These are phyloP conservation scores for Wilcoxina mikolae DNA, from an alignment of 495 filamentous ascomycete genomes.

Conservation along the genomic window DNA sequence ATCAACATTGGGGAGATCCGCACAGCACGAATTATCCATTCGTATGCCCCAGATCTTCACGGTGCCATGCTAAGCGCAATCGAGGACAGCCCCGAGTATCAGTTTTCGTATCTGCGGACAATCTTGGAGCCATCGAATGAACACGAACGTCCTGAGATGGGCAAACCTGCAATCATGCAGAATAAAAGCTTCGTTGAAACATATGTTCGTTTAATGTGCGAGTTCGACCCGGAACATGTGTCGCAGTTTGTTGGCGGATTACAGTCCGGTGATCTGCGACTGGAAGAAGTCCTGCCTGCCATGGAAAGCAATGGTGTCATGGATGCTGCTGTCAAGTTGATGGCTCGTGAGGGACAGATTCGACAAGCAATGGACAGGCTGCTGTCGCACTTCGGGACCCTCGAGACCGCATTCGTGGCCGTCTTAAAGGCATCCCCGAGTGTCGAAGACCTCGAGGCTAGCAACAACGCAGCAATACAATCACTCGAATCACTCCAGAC, in stretches of 20 bases:
- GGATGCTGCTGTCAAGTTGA: conserved; percentile 81
- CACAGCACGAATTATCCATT: conserved; percentile 55
- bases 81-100: conserved; percentile 44
- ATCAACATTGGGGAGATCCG: conserved; percentile 51
- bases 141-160: conserved; percentile 25
- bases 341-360: conserved; percentile 79
- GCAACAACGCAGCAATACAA: conserved; percentile 42
- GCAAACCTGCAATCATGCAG: conserved; percentile 18
- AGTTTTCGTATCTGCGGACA: conserved; percentile 64
- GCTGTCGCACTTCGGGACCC: conserved; percentile 55
- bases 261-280: conserved; percentile 61
- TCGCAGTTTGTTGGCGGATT: conserved; percentile 69
- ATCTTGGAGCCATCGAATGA: conserved; percentile 54
- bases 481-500: conserved; percentile 68
- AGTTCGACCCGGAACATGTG: conserved; percentile 65
- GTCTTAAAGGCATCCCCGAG: conserved; percentile 43
- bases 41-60: conserved; percentile 56
- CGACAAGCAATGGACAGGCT: conserved; percentile 72
- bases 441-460: conserved; percentile 26
- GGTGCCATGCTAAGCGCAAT: conserved; percentile 50
- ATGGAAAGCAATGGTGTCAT: conserved; percentile 82
- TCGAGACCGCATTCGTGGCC: conserved; percentile 65
- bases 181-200: conserved; percentile 51
- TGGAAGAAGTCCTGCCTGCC: conserved; percentile 67
- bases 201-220: conserved; percentile 83